phyloP scores from a whole-genome alignment of 176 grass and related monocot species.

The Zea luxurians region DNA sequence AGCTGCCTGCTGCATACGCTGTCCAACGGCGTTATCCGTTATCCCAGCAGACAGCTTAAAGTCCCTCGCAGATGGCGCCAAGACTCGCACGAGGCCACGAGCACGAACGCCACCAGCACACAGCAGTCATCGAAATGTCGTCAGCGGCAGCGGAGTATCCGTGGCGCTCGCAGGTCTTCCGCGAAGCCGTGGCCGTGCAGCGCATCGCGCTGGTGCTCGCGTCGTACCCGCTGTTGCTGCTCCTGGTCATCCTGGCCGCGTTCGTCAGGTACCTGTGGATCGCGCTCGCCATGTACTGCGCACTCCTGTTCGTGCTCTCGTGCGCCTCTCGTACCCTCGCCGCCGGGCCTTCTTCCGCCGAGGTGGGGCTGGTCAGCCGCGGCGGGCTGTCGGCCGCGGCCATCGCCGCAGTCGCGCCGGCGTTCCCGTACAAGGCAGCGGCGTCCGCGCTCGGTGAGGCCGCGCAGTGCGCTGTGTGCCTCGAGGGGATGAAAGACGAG shows the following conservation, averaged over 20 bases:
- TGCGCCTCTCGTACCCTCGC: not conserved
- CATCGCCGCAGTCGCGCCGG: constrained; percentile 28
- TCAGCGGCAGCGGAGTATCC: not conserved
- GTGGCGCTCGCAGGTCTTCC: constrained; percentile 12
- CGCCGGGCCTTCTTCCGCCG: not conserved
- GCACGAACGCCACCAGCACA: not conserved
- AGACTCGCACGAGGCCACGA: not conserved
- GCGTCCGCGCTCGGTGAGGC: not conserved
- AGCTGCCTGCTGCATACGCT: constrained; percentile 20
- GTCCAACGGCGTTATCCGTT: constrained; percentile 28
- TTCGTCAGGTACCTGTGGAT: constrained; percentile 48
- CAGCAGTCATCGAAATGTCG: not conserved
- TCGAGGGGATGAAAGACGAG: constrained; percentile 43
- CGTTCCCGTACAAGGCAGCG: not conserved
- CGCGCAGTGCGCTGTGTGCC: constrained; percentile 61
- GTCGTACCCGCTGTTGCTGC: constrained; percentile 44
- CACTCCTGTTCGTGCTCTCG: constrained; percentile 15
- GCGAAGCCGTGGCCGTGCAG: not conserved
- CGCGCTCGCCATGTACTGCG: constrained; percentile 44
- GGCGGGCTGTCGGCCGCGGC: constrained; percentile 32
- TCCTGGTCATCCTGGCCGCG: constrained; percentile 46
- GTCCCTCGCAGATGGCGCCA: not conserved
- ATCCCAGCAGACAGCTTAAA: not conserved
- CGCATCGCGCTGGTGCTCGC: constrained; percentile 31
- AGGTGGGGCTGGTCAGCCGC: not conserved